Evolutionary conservation across 768 basidiomycete genomes (phyloP).

Genomic region (Lactarius akahatsu): DNA sequence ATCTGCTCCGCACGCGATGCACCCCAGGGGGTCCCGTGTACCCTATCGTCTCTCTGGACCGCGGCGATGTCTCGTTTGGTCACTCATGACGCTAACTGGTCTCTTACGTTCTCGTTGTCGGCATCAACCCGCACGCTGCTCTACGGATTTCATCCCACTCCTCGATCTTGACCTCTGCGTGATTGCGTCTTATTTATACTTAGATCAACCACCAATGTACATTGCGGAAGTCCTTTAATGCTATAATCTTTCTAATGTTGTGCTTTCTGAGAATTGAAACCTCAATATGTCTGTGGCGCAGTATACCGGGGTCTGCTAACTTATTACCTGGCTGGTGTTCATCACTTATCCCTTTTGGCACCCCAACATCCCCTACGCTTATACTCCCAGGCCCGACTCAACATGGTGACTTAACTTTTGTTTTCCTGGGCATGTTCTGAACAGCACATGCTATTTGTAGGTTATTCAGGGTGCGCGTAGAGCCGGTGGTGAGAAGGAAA

Average conservation of each 20-base stretch:
- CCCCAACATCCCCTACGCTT: background rate
- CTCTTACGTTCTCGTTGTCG: background rate
- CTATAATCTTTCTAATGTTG: background rate
- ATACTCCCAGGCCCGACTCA: background rate
- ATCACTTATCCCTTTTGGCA: background rate
- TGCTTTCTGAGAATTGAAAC: background rate
- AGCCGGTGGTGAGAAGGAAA: too few species aligned
- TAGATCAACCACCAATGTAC: background rate
- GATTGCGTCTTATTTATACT: background rate
- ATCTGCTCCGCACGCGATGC: background rate
- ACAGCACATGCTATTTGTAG: too few species aligned
- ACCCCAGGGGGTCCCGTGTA: background rate
- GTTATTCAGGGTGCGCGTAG: too few species aligned
- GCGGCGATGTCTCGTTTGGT: background rate
- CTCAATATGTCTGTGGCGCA: background rate
- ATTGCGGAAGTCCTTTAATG: background rate
- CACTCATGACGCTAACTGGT: background rate
- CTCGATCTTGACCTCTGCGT: background rate
- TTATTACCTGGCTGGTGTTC: background rate
- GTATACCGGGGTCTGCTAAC: background rate
- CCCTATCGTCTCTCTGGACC: slow-evolving; percentile 8
- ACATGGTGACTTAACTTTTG: too few species aligned
- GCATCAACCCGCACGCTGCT: background rate
- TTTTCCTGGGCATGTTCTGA: too few species aligned
- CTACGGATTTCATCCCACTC: background rate